Evolutionary conservation across 2,329 filamentous ascomycete species (phyloP).

Genomic region (Colletotrichum melonis): DNA sequence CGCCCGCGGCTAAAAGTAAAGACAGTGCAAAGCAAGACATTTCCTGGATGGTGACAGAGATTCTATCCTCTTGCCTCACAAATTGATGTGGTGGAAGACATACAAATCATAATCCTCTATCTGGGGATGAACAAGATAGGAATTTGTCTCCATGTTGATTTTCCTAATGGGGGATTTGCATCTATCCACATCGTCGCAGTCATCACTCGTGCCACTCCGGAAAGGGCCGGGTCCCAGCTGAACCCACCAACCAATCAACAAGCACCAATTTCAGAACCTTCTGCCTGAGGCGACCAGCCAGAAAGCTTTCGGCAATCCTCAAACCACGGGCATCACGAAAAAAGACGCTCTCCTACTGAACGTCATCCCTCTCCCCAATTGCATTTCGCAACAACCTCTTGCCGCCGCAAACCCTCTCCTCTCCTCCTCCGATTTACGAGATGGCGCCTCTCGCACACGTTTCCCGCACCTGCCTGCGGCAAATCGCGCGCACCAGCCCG

Average conservation of each 20-base stretch:
- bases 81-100: neutral
- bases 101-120: too few relatives aligned
- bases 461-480: slow-evolving; percentile 77
- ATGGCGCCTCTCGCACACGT: slow-evolving; percentile 78
- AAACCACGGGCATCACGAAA: slow-evolving; percentile 39
- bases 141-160: neutral
- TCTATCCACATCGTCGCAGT: slow-evolving; percentile 1
- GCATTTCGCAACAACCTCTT: slow-evolving; percentile 24
- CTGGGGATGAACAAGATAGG: neutral
- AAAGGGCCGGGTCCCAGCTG: slow-evolving; percentile 36
- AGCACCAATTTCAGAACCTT: slow-evolving; percentile 57
- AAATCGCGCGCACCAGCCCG: slow-evolving; percentile 54
- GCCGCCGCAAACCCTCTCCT: slow-evolving; percentile 32
- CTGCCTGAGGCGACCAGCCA: slow-evolving; percentile 34
- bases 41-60: neutral
- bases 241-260: slow-evolving; percentile 54
- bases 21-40: neutral
- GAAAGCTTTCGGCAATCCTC: slow-evolving; percentile 43
- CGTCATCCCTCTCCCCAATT: slow-evolving; percentile 38
- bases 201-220: slow-evolving; percentile 34
- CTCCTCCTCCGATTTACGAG: slow-evolving; percentile 43
- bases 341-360: slow-evolving; percentile 38
- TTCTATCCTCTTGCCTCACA: neutral
- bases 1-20: neutral
- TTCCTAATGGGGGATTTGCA: slow-evolving; percentile 25